phyloP scores from a whole-genome alignment of 1,284 basidiomycete species.

The Vanrija humicola region DNA sequence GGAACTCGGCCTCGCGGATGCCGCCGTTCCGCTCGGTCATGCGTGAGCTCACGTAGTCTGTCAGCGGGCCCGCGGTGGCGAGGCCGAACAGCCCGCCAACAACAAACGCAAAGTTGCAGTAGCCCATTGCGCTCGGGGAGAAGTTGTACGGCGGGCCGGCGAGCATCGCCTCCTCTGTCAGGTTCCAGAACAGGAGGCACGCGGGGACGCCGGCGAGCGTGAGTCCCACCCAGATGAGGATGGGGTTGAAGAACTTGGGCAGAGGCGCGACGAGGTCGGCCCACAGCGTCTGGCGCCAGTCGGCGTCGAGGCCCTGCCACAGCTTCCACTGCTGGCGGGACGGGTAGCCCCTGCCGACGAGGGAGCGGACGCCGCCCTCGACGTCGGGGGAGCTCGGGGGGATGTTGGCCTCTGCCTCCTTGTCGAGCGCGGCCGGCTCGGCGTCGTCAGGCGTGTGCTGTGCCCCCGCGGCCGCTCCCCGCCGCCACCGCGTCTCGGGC shows the following conservation, averaged over 20 bases:
- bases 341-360: neutral
- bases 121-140: conserved; percentile 4
- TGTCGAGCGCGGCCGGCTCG: neutral
- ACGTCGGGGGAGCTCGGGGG: neutral
- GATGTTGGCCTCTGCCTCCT: neutral
- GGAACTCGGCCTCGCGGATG: conserved; percentile 18
- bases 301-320: conserved; percentile 8
- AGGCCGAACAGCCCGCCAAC: conserved; percentile 16
- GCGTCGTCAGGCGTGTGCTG: neutral
- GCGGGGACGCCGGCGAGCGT: conserved; percentile 7
- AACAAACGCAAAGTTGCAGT: conserved; percentile 16
- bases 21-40: conserved; percentile 11
- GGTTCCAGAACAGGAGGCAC: conserved; percentile 14
- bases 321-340: conserved; percentile 8
- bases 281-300: conserved; percentile 10
- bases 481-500: conserved; percentile 10
- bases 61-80: conserved; percentile 10
- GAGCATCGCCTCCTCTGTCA: conserved; percentile 4
- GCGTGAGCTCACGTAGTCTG: conserved; percentile 9
- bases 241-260: conserved; percentile 14
- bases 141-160: conserved; percentile 7
- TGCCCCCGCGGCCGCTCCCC: neutral
- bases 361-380: neutral
- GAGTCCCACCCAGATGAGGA: conserved; percentile 14
- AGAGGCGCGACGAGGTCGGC: conserved; percentile 11